Conservation (phyloP, 192 early-diverging fungal genomes). For the Allomyces arbusculus region DNA sequence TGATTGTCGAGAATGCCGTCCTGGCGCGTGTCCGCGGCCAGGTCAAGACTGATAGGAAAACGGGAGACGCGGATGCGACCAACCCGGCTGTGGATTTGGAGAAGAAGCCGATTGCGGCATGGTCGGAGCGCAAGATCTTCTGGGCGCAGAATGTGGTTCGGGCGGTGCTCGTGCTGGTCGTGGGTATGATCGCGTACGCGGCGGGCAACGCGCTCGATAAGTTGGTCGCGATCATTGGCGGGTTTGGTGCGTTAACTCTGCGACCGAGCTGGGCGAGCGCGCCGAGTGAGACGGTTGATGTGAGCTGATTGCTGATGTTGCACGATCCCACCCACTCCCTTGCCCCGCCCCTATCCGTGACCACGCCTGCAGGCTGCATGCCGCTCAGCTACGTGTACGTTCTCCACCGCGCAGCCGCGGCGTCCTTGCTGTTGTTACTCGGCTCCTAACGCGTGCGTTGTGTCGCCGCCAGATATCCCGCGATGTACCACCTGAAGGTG, state of each 20-base stretch:
- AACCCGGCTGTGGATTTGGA: conserved; percentile 21
- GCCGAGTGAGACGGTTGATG: too few relatives aligned
- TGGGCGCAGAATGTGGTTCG: conserved; percentile 54
- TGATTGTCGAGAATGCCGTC: conserved; percentile 44
- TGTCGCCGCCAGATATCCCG: too few relatives aligned
- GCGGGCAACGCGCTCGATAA: conserved; percentile 39
- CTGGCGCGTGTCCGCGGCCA: conserved; percentile 11
- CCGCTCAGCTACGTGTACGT: too few relatives aligned
- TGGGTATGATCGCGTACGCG: conserved; percentile 34
- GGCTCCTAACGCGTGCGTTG: too few relatives aligned
- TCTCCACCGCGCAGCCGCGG: too few relatives aligned
- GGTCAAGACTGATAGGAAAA: conserved; percentile 3
- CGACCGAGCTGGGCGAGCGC: too few relatives aligned
- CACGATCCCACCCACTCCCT: too few relatives aligned
- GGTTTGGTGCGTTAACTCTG: conserved; percentile 9
- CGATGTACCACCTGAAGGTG: too few relatives aligned
- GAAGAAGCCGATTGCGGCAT: conserved; percentile 26
- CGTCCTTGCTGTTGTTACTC: too few relatives aligned
- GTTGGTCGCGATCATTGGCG: conserved; percentile 41
- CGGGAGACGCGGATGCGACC: conserved; percentile 26
- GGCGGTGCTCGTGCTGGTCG: conserved; percentile 25
- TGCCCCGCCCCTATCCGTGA: too few relatives aligned
- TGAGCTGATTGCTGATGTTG: too few relatives aligned
- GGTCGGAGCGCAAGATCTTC: conserved; percentile 24
- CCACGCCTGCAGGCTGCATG: too few relatives aligned